Evolutionary conservation across 192 early-diverging fungal genomes (phyloP), one percentile per base, ranked within the genome.

Genomic region (Gaertneriomyces sp.): DNA sequence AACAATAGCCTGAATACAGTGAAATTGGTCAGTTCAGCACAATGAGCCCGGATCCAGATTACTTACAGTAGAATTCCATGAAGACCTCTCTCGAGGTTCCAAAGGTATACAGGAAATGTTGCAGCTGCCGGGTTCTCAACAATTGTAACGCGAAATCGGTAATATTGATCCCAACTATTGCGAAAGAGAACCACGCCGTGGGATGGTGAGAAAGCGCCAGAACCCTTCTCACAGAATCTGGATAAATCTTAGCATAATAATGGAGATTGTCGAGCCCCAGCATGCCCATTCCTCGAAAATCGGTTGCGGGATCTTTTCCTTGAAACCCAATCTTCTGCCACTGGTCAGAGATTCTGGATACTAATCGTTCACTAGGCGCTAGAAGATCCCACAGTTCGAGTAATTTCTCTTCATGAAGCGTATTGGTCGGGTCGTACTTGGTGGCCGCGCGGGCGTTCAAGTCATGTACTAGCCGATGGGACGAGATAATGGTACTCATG

Each of bases 271-370:
- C 88, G 33, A 93, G 71, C 25, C 81, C 89, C 46, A 87, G 85
- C 63, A 90, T 73, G 79, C 87, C 91, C 91, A 93, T 92, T 39
- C 88, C 88, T 50, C 91, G 79, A 63, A 93, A 93, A 72, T 93
- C 91, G 0, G 91, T 91, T 17, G 90, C 87, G 5, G 91, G 89
- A 64, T 91, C 89, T 16, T 74, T 81, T 45, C 91, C 91, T 70
- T 93, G 91, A 63, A 93, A 93, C 0, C 92, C 92, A 72, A 93
- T 85, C 70, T 83, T 74, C 25, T 74, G 74, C 90, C 89, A 91
- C 62, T 91, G 88, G 59, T 79, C 64, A 6, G 84, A 77, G 19
- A 75, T 67, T 16, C 89, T 67, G 12, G 59, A 44, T 6, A 67
- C 61, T 20, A 88, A 65, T 25, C 72, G 55, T 39, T 81, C 77